These are phyloP conservation scores for Strobilomyces confusus DNA, from an alignment of 768 basidiomycete genomes.

Conservation along the genomic window DNA sequence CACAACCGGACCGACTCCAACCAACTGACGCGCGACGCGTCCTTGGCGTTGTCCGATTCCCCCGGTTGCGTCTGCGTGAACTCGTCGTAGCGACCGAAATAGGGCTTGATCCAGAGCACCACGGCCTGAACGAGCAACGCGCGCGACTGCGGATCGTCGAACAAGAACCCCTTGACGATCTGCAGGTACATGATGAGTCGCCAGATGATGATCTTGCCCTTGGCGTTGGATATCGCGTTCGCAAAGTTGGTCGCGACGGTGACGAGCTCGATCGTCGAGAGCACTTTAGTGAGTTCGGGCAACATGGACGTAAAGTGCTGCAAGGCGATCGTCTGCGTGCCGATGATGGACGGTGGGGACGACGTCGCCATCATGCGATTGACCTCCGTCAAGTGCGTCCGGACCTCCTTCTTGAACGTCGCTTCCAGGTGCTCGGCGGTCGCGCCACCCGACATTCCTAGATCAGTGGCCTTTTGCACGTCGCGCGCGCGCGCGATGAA, in stretches of 20 bases:
- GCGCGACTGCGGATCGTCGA: conserved; percentile 78
- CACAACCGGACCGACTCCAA: conserved; percentile 87
- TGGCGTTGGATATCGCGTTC: conserved; percentile 69
- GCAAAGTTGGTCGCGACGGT: conserved; percentile 85
- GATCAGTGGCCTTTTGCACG: conserved; percentile 77
- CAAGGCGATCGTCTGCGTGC: conserved; percentile 91
- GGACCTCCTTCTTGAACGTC: conserved; percentile 80
- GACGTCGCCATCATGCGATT: conserved; percentile 85
- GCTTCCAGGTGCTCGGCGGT: conserved; percentile 84
- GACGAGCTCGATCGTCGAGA: conserved; percentile 78
- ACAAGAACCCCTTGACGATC: conserved; percentile 83
- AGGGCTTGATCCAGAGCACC: conserved; percentile 91
- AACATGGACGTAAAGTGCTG: conserved; percentile 92
- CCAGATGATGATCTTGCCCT: conserved; percentile 89
- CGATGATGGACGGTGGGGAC: conserved; percentile 83
- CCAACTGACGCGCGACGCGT: conserved; percentile 81
- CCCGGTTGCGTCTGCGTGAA: conserved; percentile 56
- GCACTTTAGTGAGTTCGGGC: conserved; percentile 81
- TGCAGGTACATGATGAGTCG: conserved; percentile 93
- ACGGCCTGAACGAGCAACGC: conserved; percentile 80
- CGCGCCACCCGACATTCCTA: conserved; percentile 73
- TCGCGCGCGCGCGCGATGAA: conserved; percentile 90
- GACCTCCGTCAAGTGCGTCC: conserved; percentile 71
- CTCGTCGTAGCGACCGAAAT: conserved; percentile 91
- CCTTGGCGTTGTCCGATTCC: conserved; percentile 64